Evolutionary conservation across 495 filamentous ascomycete species (phyloP), one percentile per base, ranked within the genome.

Genomic region (Cercophora scortea): DNA sequence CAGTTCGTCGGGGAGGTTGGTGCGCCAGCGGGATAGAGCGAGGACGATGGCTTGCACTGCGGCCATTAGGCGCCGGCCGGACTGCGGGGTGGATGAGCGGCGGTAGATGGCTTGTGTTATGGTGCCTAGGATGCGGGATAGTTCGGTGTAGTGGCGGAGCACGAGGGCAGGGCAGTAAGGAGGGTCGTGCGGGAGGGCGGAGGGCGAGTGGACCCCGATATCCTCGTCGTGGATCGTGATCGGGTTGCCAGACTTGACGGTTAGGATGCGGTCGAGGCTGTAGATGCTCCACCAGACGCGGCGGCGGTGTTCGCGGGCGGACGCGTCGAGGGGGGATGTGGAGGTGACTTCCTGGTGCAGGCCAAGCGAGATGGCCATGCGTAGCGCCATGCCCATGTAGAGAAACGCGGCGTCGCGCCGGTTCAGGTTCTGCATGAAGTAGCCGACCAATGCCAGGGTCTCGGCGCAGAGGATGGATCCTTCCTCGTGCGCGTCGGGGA

Each of bases 271-370:
- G 51, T 79, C 76, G 19, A 79, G 51, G 55, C 71, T 74, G 50
- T 79, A 79, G 8, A 78, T 69, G 34, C 71, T 76, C 76, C 75
- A 79, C 75, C 75, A 79, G 3, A 74, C 68, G 19, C 74, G 67
- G 8, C 74, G 67, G 9, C 76, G 70, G 46, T 71, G 71, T 36
- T 76, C 74, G 16, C 71, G 63, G 15, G 56, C 61, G 34, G 6
- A 32, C 0, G 49, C 32, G 9, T 5, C 42, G 8, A 19, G 9
- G 8, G 34, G 11, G 17, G n/a, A 8, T 0, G 51, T 42, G 6
- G 51, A 19, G 3, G 60, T 65, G 3, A 74, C 72, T 45, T 78
- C 74, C 42, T 77, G 71, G 41, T 79, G 75, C 36, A 79, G 67
- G 4, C 75, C 75, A 0, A 79, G 61, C 7, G 69, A 74, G 45